Base-by-base conservation (phyloP, 768 basidiomycete species). In the Naematelia encephala region DNA sequence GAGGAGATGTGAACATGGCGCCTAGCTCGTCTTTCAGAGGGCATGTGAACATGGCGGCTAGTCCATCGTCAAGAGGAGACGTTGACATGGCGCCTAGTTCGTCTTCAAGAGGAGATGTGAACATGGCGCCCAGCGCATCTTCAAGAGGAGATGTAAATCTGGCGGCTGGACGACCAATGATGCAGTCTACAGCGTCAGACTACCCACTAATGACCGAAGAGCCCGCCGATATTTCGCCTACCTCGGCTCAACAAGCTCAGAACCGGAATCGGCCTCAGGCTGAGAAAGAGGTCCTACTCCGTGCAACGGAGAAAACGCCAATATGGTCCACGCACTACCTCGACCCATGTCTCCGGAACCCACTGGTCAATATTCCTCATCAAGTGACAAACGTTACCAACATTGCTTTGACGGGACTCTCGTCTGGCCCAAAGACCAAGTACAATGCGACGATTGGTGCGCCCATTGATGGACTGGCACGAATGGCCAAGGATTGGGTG, bases 311-410 rank as follows among this genome's bases (percentile, higher is more conserved):
- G 11, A 62, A 60, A 16, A 73, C 65, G n/a, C 67, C 64, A 1
- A 70, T 73, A 26, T 73, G 72, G 72, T 73, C 72, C 16, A 73
- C 72, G 1, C 72, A 73, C 27, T 70, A 63, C 49, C 52, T 73
- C 23, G 72, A 73, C 52, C 72, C 72, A 2, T 58, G 39, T 28
- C 57, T 73, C 3, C 60, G 58, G 3, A 53, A 62, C 19, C 52
- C 61, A 4, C 25, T 66, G 0, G 42, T 69, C 25, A 54, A 61
- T 16, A 57, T 73, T 12, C 68, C 68, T 0, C 66, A 60, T 21
- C 61, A 65, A 51, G 60, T 73, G 1, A 62, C 68, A 4, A 66
- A 66, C 30, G 45, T 63, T 3, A 54, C 68, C 30, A 68, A 67
- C 54, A 57, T 62, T 19, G 72, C 69, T 25, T 49, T 70, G 25